Conservation (phyloP, 2,329 filamentous ascomycete species). For the Alternaria sp. region DNA sequence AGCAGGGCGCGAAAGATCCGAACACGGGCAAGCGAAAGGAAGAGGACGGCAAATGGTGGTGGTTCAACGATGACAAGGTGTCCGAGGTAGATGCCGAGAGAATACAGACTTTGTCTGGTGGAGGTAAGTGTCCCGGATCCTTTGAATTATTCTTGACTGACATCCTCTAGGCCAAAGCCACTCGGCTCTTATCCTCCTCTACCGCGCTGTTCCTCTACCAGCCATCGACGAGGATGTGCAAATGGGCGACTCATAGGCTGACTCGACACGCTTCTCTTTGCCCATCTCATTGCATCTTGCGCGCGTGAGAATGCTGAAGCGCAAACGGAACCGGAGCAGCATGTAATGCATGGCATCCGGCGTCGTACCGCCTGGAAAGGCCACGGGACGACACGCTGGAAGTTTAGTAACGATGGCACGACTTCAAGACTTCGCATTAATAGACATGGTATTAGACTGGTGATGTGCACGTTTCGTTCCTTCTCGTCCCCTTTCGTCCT, state of each 20-base stretch:
- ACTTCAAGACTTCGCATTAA: slow-evolving; percentile 26
- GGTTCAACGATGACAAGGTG: slow-evolving; percentile 99
- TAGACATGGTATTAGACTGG: slow-evolving; percentile 10
- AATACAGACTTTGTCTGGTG: slow-evolving; percentile 87
- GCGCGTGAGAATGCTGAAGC: neutral
- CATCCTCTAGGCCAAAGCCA: slow-evolving; percentile 69
- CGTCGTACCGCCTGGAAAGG: slow-evolving; percentile 43
- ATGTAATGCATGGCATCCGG: slow-evolving; percentile 32
- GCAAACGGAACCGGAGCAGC: slow-evolving; percentile 14
- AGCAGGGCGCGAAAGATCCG: slow-evolving; percentile 75
- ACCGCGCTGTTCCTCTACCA: slow-evolving; percentile 76
- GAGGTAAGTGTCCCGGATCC: slow-evolving; percentile 64
- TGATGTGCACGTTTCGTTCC: slow-evolving; percentile 5
- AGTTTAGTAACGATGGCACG: slow-evolving; percentile 31
- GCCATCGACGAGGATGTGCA: slow-evolving; percentile 59
- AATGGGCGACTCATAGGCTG: slow-evolving; percentile 37
- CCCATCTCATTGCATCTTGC: neutral
- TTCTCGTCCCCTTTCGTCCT: slow-evolving; percentile 15
- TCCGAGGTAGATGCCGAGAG: slow-evolving; percentile 90
- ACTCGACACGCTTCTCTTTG: neutral
- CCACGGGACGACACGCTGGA: slow-evolving; percentile 13
- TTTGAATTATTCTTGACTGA: slow-evolving; percentile 25
- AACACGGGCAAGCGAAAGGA: slow-evolving; percentile 78
- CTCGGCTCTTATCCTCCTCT: slow-evolving; percentile 81
- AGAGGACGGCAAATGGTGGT: slow-evolving; percentile 98